Percentiles rank a stretch among this genome's conserved stretches.
Evolutionary conservation across 163 green algal genomes (phyloP).

Genomic region (Volvox carteri): DNA sequence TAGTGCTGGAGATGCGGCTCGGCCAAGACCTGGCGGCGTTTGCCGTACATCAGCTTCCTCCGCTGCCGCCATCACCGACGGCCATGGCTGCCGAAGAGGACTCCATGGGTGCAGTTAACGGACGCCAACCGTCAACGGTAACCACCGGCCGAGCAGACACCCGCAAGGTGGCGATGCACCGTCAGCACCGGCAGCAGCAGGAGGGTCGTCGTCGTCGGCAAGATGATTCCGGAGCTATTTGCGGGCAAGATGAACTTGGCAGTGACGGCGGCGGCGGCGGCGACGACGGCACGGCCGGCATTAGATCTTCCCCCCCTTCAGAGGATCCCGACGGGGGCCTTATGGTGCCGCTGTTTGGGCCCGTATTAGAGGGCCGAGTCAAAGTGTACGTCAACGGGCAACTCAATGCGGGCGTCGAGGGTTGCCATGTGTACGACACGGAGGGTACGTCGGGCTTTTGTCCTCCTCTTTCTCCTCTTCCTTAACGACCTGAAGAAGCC

Average conservation of each 20-base stretch:
- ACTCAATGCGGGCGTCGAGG: constrained; percentile 41
- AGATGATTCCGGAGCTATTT: background rate
- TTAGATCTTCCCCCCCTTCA: no score
- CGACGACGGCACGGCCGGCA: background rate
- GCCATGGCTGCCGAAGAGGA: no score
- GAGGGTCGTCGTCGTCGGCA: background rate
- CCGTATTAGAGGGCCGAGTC: constrained; percentile 41
- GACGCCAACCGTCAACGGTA: no score
- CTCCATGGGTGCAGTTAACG: no score
- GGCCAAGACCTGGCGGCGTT: constrained; percentile 15
- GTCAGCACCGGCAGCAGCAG: background rate
- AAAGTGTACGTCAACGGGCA: constrained; percentile 44
- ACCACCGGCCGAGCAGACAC: no score
- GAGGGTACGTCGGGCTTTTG: background rate
- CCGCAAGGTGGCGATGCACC: no score
- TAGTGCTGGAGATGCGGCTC: constrained; percentile 23
- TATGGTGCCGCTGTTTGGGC: constrained; percentile 43
- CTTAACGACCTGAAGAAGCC: background rate
- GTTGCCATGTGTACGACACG: constrained; percentile 44
- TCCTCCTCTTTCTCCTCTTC: background rate
- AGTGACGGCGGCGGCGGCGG: background rate
- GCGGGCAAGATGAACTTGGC: background rate
- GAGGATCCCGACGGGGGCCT: no score
- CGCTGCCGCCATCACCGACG: background rate
- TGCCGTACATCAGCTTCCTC: constrained; percentile 44